These are phyloP conservation scores for Arthrobotrys megalospora DNA, from an alignment of 2,329 filamentous ascomycete genomes.

Conservation along the genomic window DNA sequence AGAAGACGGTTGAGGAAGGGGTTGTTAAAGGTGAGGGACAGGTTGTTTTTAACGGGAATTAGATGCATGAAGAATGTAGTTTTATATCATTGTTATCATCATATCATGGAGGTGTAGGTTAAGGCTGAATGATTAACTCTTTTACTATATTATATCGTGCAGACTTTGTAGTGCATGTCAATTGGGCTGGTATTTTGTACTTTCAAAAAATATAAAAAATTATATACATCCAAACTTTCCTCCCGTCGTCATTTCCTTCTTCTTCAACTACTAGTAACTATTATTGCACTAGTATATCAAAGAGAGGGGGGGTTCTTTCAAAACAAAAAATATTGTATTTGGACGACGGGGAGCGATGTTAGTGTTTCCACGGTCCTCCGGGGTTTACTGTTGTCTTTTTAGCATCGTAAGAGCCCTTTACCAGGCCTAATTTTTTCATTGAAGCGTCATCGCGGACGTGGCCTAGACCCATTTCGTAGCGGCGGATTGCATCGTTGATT, in stretches of 20 bases:
- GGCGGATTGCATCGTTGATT: conserved; percentile 52
- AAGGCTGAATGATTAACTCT: too few relatives aligned
- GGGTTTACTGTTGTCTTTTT: conserved; percentile 41
- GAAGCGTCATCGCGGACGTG: conserved; percentile 36
- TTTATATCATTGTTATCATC: too few relatives aligned
- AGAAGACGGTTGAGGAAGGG: neutral
- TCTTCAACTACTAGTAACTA: neutral
- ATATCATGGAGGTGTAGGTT: too few relatives aligned
- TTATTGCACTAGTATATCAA: neutral
- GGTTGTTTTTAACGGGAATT: conserved; percentile 15
- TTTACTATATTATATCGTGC: too few relatives aligned
- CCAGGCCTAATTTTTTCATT: conserved; percentile 41
- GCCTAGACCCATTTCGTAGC: conserved; percentile 52
- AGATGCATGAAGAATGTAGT: neutral
- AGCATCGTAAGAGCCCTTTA: conserved; percentile 52
- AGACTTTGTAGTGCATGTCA: too few relatives aligned
- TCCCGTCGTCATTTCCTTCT: neutral
- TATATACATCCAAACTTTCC: neutral
- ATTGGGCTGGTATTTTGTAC: neutral
- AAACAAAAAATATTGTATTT: neutral
- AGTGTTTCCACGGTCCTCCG: conserved; percentile 42
- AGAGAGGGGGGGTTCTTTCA: neutral
- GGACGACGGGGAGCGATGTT: neutral
- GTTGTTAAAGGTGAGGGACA: conserved; percentile 1
- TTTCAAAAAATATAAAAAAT: neutral